phyloP scores from a whole-genome alignment of 306 rosid species.

The Cucurbita ficifolia region DNA sequence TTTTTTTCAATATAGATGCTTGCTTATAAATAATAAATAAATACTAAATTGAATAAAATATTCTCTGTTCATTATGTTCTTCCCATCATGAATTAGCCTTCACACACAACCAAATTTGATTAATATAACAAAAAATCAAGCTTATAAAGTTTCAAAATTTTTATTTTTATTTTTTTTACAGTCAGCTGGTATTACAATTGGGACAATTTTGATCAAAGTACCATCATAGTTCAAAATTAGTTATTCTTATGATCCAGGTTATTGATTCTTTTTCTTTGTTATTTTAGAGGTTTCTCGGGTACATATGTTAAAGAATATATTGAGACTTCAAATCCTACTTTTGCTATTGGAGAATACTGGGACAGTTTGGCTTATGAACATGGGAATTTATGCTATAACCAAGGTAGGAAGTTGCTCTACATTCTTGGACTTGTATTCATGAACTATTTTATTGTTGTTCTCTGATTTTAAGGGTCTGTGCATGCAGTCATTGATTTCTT shows the following conservation, averaged over 20 bases:
- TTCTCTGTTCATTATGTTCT: not conserved
- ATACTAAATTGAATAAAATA: not conserved
- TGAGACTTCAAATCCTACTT: constrained; percentile 49
- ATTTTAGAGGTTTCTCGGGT: constrained; percentile 61
- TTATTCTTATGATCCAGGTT: not conserved
- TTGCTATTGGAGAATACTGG: constrained; percentile 82
- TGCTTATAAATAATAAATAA: not conserved
- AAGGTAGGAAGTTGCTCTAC: constrained; percentile 33
- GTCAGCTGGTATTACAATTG: not conserved
- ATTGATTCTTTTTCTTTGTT: constrained; percentile 12
- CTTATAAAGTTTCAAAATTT: not conserved
- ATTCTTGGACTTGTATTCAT: not conserved
- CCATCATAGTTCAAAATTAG: not conserved
- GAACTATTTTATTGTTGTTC: not conserved
- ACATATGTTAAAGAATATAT: constrained; percentile 55
- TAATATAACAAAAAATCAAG: not conserved
- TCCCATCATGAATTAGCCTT: not conserved
- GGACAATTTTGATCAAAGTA: not conserved
- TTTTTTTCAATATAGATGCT: not conserved
- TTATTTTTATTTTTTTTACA: not conserved
- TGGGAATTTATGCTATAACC: constrained; percentile 51
- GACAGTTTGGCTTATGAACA: constrained; percentile 56
- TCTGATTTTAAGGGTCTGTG: not conserved
- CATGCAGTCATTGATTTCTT: not conserved
- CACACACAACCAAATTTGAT: not conserved